Evolutionary conservation across 2,329 filamentous ascomycete species (phyloP).

Genomic region (Grosmannia clavigera): DNA sequence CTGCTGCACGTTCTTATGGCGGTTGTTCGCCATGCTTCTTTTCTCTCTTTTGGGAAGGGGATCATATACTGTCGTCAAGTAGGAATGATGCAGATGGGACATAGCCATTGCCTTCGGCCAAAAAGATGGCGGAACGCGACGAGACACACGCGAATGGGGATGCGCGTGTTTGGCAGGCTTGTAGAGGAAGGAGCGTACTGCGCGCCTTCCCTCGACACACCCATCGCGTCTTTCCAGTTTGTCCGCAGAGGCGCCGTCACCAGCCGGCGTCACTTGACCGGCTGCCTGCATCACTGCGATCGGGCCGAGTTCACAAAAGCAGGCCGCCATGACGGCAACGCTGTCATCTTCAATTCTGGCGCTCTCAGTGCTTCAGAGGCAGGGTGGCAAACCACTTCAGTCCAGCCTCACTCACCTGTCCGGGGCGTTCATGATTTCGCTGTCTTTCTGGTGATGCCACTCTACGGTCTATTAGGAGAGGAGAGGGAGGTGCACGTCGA

Average conservation of each 20-base stretch:
- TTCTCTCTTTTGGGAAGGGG: neutral
- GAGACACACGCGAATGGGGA: neutral
- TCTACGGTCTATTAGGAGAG: neutral
- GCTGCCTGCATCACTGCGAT: neutral
- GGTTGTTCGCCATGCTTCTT: slow-evolving; percentile 19
- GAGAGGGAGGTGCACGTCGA: neutral
- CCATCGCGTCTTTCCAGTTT: neutral
- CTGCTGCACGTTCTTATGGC: slow-evolving; percentile 26
- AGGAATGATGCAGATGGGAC: neutral
- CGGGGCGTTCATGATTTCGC: slow-evolving; percentile 39
- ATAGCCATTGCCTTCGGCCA: neutral
- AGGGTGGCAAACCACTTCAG: neutral
- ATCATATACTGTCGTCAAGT: neutral
- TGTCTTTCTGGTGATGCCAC: neutral
- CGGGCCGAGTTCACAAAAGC: neutral
- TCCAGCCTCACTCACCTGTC: slow-evolving; percentile 32
- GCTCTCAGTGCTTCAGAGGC: neutral
- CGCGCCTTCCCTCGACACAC: neutral
- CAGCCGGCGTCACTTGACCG: neutral
- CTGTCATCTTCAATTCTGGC: neutral
- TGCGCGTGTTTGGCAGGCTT: neutral
- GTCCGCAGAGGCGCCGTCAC: neutral
- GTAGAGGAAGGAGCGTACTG: neutral
- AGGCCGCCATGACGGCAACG: neutral
- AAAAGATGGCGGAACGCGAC: neutral